Evolutionary conservation across 495 filamentous ascomycete genomes (phyloP), one percentile per base, ranked within the genome.

Genomic region (Lichina pygmaea): DNA sequence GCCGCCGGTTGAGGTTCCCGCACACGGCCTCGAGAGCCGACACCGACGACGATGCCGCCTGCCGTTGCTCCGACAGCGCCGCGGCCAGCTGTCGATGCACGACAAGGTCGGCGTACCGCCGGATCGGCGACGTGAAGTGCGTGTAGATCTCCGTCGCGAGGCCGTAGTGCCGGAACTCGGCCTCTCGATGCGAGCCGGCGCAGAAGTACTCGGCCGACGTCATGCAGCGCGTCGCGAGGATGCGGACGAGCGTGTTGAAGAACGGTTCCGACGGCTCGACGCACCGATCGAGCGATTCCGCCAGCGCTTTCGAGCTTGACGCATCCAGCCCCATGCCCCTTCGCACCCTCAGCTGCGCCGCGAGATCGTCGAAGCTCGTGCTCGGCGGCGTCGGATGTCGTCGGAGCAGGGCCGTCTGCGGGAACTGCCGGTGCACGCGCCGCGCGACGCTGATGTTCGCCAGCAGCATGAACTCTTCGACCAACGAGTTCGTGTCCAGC

Each of bases 391-490:
- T 77, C 33, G 72, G 81, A 31, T n/a, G 38, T 7, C 44, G 44
- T 41, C 48, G 33, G 8, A 97, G 72, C 55, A 97, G 72, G 38
- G 91, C 91, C 2, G 86, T 95, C 58, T 94, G 86, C 0, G 89
- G 85, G 64, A 93, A 95, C 10, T 83, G 72, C 44, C 76, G 67
- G 62, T 86, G 81, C 52, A 91, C 82, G 54, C 81, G 91, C 37
- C 71, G 63, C 7, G 85, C 89, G 24, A 97, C 89, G 49, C 74
- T 81, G 55, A 81, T 93, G 60, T 95, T 97, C 64, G 91, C 89
- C 55, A 95, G 81, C 54, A 95, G 68, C 89, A 97, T 97, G 66
- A 97, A 95, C 53, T 97, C 89, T 55, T 97, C 89, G 24, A 97
- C 89, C 7, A 97, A 69, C 24, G 86, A 94, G 65, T 94, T 95